These are phyloP conservation scores for Cymbopogon citratus DNA, from an alignment of 176 grass and related monocot species.

Conservation along the genomic window DNA sequence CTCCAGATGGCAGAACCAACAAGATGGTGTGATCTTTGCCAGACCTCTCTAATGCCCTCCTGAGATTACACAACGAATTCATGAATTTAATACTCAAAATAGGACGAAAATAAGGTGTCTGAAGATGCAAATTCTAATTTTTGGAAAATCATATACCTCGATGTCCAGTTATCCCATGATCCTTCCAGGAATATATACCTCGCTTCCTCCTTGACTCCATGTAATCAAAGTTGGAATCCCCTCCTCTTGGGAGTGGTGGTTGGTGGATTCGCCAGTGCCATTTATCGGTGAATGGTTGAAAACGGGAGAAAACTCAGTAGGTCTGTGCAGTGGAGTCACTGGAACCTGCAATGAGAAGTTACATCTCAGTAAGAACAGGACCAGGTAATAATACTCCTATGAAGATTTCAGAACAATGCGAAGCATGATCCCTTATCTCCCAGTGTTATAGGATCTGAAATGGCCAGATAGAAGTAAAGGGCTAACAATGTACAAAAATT, in stretches of 20 bases:
- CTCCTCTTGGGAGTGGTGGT: conserved; percentile 27
- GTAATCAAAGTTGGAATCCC: conserved; percentile 73
- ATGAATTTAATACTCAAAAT: background rate
- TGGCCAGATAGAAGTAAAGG: background rate
- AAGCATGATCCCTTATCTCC: background rate
- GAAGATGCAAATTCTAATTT: background rate
- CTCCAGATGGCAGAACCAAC: conserved; percentile 63
- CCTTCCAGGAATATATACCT: conserved; percentile 81
- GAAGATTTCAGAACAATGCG: background rate
- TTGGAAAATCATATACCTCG: conserved; percentile 46
- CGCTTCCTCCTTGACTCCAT: conserved; percentile 78
- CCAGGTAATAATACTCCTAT: background rate
- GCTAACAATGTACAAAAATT: background rate
- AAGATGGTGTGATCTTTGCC: conserved; percentile 70
- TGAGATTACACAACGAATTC: conserved; percentile 25
- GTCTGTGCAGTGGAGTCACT: conserved; percentile 59
- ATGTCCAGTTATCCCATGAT: conserved; percentile 93
- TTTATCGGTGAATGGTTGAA: conserved; percentile 46
- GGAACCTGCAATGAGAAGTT: conserved; percentile 54
- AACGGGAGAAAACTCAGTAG: conserved; percentile 37
- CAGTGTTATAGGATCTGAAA: conserved; percentile 16
- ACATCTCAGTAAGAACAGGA: conserved; percentile 26
- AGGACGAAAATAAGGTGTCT: background rate
- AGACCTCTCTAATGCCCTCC: conserved; percentile 54
- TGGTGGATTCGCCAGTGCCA: conserved; percentile 35